Conservation (phyloP, 768 basidiomycete species). For the Auricularia heimuer region DNA sequence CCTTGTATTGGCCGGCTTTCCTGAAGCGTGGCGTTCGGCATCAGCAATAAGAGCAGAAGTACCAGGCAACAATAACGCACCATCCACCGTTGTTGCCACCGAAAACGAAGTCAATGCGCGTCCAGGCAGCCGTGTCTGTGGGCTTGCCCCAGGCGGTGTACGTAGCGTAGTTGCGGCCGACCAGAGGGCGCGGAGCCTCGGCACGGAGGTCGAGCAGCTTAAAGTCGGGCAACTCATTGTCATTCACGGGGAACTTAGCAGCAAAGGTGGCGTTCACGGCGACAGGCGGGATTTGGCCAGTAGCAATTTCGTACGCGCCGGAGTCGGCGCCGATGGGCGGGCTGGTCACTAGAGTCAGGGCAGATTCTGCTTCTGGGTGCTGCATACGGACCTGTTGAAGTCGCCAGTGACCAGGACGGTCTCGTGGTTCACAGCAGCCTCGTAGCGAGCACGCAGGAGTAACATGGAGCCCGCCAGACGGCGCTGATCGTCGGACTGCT, state of each 20-base stretch:
- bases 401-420: constrained; percentile 45
- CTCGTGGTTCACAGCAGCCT: constrained; percentile 28
- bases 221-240: constrained; percentile 22
- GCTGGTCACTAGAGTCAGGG: not conserved
- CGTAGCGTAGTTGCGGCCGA: constrained; percentile 40
- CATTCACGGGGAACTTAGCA: constrained; percentile 28
- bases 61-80: constrained; percentile 20
- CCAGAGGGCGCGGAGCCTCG: constrained; percentile 28
- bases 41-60: not conserved
- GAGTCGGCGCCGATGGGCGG: constrained; percentile 33
- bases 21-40: constrained; percentile 16
- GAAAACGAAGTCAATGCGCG: constrained; percentile 44
- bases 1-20: constrained; percentile 29
- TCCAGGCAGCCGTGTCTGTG: constrained; percentile 26
- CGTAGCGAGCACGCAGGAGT: constrained; percentile 39
- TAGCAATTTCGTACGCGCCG: constrained; percentile 42
- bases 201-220: constrained; percentile 36
- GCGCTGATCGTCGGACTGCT: constrained; percentile 44
- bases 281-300: constrained; percentile 31
- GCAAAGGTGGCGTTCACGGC: constrained; percentile 35
- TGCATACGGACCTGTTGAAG: constrained; percentile 36
- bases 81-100: constrained; percentile 39
- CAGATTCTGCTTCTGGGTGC: not conserved
- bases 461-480: constrained; percentile 44
- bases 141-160: constrained; percentile 37